Percentiles rank a stretch among this genome's conserved stretches.
These are phyloP conservation scores for Lodderomyces orthopsilosis DNA, from an alignment of 1,139 yeast genomes.

Conservation along the genomic window DNA sequence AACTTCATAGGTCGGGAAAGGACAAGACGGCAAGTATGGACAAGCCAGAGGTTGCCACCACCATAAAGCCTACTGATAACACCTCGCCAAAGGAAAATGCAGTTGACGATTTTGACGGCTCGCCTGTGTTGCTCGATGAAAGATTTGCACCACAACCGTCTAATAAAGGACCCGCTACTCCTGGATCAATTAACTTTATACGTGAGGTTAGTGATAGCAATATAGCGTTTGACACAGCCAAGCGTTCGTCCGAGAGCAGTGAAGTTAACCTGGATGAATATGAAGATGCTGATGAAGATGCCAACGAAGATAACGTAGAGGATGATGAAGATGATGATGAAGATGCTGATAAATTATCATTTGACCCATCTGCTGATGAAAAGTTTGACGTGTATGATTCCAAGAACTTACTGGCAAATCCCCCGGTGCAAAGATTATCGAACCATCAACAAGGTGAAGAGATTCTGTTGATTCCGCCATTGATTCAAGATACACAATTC, in stretches of 20 bases:
- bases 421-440: constrained; percentile 26
- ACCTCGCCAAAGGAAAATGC: background rate
- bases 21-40: background rate
- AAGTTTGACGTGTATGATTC: constrained; percentile 20
- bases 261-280: constrained; percentile 15
- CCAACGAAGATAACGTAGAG: constrained; percentile 6
- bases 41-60: background rate
- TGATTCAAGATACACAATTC: constrained; percentile 17
- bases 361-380: constrained; percentile 6
- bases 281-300: constrained; percentile 8
- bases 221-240: constrained; percentile 9
- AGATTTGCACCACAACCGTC: background rate
- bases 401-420: constrained; percentile 23
- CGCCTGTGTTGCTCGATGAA: constrained; percentile 1
- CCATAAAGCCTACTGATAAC: background rate
- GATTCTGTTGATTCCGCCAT: constrained; percentile 19
- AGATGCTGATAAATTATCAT: constrained; percentile 10
- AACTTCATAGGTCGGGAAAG: constrained; percentile 10
- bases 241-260: constrained; percentile 6
- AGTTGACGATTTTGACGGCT: background rate
- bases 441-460: constrained; percentile 28
- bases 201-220: constrained; percentile 33
- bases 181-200: constrained; percentile 25
- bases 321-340: constrained; percentile 12
- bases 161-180: constrained; percentile 4